These are phyloP conservation scores for Amanita thiersii DNA, from an alignment of 768 basidiomycete species.

Conservation along the genomic window DNA sequence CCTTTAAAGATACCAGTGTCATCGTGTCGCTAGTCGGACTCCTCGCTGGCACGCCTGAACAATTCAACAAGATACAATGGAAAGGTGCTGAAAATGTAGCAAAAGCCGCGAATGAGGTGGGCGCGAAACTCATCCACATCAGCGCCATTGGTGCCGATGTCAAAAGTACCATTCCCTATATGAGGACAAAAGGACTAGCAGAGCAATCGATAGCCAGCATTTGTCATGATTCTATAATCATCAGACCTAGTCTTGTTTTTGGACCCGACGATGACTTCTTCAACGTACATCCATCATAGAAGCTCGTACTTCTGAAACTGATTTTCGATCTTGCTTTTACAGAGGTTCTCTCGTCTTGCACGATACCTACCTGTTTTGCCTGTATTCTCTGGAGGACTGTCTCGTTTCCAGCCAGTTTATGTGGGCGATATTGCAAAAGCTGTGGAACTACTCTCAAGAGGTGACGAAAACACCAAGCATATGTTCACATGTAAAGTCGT, in stretches of 20 bases:
- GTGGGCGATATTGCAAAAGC: conserved; percentile 58
- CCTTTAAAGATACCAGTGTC: conserved; percentile 46
- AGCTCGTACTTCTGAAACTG: neutral
- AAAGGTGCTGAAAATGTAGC: conserved; percentile 64
- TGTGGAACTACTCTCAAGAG: conserved; percentile 49
- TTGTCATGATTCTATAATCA: conserved; percentile 46
- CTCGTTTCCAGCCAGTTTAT: conserved; percentile 67
- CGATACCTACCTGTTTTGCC: conserved; percentile 60
- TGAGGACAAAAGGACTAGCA: conserved; percentile 53
- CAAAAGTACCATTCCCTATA: conserved; percentile 49
- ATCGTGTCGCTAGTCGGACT: conserved; percentile 68
- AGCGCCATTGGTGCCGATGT: conserved; percentile 71
- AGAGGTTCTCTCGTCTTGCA: conserved; percentile 60
- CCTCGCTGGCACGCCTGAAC: conserved; percentile 44
- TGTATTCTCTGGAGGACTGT: conserved; percentile 64
- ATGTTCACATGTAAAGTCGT: conserved; percentile 44
- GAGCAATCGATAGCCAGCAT: conserved; percentile 44
- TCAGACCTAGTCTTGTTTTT: conserved; percentile 69
- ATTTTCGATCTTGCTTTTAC: conserved; percentile 1
- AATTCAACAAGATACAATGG: conserved; percentile 57
- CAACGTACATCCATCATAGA: conserved; percentile 38
- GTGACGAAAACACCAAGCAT: conserved; percentile 31
- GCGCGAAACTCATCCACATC: conserved; percentile 56
- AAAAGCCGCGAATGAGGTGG: conserved; percentile 35
- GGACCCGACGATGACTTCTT: conserved; percentile 75